These are phyloP conservation scores for Suillus fuscotomentosus DNA, from an alignment of 768 basidiomycete species.

Conservation along the genomic window DNA sequence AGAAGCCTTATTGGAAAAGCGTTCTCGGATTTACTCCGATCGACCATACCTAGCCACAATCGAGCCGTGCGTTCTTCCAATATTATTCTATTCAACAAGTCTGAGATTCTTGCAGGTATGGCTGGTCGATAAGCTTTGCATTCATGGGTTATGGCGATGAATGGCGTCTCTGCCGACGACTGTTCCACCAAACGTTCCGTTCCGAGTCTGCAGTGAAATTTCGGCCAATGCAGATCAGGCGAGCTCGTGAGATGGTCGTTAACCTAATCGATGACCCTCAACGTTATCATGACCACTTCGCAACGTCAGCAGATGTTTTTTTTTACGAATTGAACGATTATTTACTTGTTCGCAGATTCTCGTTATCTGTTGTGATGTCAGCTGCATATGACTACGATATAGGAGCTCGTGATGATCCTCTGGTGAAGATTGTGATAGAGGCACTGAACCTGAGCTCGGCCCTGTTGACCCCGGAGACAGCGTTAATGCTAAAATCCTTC, in stretches of 20 bases:
- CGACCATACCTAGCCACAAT: conserved; percentile 5
- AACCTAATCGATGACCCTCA: conserved; percentile 27
- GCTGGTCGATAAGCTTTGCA: neutral
- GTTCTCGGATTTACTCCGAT: conserved; percentile 9
- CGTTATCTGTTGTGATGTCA: conserved; percentile 7
- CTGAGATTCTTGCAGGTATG: conserved; percentile 1
- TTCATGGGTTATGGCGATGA: conserved; percentile 3
- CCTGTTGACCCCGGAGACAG: conserved; percentile 2
- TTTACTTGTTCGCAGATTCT: conserved; percentile 4
- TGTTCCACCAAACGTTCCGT: conserved; percentile 39
- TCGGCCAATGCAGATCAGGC: conserved; percentile 22
- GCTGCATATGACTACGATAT: conserved; percentile 1
- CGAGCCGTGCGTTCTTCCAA: neutral
- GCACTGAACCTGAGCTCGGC: neutral
- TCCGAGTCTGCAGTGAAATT: conserved; percentile 24
- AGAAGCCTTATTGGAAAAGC: conserved; percentile 6
- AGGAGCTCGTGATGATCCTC: conserved; percentile 1
- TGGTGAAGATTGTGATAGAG: neutral
- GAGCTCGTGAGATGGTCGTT: conserved; percentile 23
- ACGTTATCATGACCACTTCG: conserved; percentile 24
- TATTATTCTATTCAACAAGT: neutral
- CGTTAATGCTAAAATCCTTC: neutral
- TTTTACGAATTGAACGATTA: neutral
- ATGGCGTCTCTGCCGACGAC: conserved; percentile 30
- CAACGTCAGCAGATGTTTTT: neutral